Evolutionary conservation across 345 rosid genomes (phyloP).

Genomic region (Kernera saxatilis): DNA sequence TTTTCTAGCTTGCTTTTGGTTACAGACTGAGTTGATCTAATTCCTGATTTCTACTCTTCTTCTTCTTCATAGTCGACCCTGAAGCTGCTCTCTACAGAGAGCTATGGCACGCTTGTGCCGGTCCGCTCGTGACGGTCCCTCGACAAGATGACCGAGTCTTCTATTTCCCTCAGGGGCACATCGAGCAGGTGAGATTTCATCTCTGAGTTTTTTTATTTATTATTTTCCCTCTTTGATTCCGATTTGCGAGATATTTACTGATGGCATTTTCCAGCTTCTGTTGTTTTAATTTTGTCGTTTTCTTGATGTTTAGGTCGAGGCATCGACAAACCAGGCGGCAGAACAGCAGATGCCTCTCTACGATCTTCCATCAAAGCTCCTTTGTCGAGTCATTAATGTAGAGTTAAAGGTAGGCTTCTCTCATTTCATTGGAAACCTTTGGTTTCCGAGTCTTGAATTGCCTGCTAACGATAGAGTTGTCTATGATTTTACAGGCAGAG

Average conservation of each 20-base stretch:
- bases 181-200: conserved; percentile 62
- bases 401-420: conserved; percentile 45
- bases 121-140: conserved; percentile 77
- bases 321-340: conserved; percentile 69
- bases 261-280: background rate
- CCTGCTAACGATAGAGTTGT: background rate
- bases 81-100: conserved; percentile 65
- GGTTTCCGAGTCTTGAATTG: background rate
- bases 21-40: conserved; percentile 6
- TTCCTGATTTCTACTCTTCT: background rate
- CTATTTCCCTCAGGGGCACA: conserved; percentile 92
- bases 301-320: conserved; percentile 56
- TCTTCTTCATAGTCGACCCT: conserved; percentile 36
- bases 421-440: background rate
- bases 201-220: background rate
- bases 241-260: background rate
- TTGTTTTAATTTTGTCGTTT: background rate
- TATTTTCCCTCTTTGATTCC: background rate
- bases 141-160: conserved; percentile 67
- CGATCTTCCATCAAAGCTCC: conserved; percentile 59
- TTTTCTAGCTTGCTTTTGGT: background rate
- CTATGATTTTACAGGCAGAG: conserved; percentile 53
- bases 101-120: conserved; percentile 97
- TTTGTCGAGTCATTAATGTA: conserved; percentile 73
- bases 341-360: conserved; percentile 78